phyloP scores from a whole-genome alignment of 2,329 filamentous ascomycete genomes.

The Colletotrichum sp. region DNA sequence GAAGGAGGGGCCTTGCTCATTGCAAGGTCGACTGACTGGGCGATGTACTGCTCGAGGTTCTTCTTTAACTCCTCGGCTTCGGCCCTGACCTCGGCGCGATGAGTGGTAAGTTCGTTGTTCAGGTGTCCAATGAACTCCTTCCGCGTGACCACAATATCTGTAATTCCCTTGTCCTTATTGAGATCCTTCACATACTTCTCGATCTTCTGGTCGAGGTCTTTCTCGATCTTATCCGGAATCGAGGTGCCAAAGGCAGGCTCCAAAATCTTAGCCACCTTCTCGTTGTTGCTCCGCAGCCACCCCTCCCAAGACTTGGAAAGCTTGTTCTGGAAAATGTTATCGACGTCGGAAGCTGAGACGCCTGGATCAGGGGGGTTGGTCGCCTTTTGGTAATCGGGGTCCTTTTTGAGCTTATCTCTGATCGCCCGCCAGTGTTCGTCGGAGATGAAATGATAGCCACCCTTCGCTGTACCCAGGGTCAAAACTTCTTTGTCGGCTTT shows the following conservation, averaged over 20 bases:
- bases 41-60: slow-evolving; percentile 36
- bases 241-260: slow-evolving; percentile 23
- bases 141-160: slow-evolving; percentile 46
- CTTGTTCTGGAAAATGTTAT: slow-evolving; percentile 31
- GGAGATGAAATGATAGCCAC: slow-evolving; percentile 43
- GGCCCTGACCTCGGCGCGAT: slow-evolving; percentile 42
- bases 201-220: slow-evolving; percentile 35
- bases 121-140: slow-evolving; percentile 54
- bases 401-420: slow-evolving; percentile 42
- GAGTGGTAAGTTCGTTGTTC: slow-evolving; percentile 39
- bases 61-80: slow-evolving; percentile 44
- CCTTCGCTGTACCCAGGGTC: slow-evolving; percentile 44
- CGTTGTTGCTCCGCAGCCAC: slow-evolving; percentile 58
- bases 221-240: slow-evolving; percentile 31
- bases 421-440: slow-evolving; percentile 54
- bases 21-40: slow-evolving; percentile 31
- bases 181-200: slow-evolving; percentile 41
- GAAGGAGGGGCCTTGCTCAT: slow-evolving; percentile 24
- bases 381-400: slow-evolving; percentile 32
- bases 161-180: slow-evolving; percentile 30
- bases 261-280: slow-evolving; percentile 31
- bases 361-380: slow-evolving; percentile 26
- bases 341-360: slow-evolving; percentile 26
- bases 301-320: slow-evolving; percentile 51
- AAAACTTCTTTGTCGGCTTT: slow-evolving; percentile 51